Evolutionary conservation across 2,329 filamentous ascomycete species (phyloP), one percentile per base, ranked within the genome.

Genomic region (Cladosporium sp.): DNA sequence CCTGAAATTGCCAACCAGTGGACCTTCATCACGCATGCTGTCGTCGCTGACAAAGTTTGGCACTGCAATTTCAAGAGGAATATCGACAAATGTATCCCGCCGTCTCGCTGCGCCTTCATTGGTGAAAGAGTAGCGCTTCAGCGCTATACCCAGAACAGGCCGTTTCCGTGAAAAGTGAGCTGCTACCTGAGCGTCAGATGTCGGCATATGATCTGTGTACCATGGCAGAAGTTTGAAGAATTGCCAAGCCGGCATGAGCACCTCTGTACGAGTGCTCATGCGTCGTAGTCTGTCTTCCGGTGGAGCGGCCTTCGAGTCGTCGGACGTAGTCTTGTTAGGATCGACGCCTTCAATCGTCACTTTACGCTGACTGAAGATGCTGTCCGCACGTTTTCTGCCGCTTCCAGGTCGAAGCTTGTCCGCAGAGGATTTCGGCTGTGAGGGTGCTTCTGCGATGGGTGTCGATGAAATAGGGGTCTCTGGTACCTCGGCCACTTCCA

Each of bases 181-280:
- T n/a, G 91, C 92, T 11, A 97, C 91, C 72, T 97, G 92, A 2
- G 88, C 85, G 74, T 97, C 91, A 67, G 84, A 86, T 29, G 80
- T 84, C 7, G 86, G 85, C 18, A 83, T 82, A 64, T 88, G 86
- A 70, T 89, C 83, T 1, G 92, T 92, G 75, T 96, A 93, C 93
- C 93, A 97, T 31, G 93, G 93, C 72, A 97, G 92, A 29, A 98
- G 82, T 73, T 91, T 92, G 79, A 97, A 98, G 74, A 98, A 97
- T 73, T 97, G 94, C 93, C 93, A 98, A 1, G 95, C 95, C 44
- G 94, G 94, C 82, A 98, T 97, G 66, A 94, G 89, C 16, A 98
- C 91, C 72, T 96, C 93, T 74, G 94, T 97, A 69, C 85, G 71
- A 12, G 73, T 73, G 68, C 72, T 73, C 66, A 75, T 66, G 40